phyloP scores from a whole-genome alignment of 2,329 filamentous ascomycete genomes.

The Talaromyces verruculosus region DNA sequence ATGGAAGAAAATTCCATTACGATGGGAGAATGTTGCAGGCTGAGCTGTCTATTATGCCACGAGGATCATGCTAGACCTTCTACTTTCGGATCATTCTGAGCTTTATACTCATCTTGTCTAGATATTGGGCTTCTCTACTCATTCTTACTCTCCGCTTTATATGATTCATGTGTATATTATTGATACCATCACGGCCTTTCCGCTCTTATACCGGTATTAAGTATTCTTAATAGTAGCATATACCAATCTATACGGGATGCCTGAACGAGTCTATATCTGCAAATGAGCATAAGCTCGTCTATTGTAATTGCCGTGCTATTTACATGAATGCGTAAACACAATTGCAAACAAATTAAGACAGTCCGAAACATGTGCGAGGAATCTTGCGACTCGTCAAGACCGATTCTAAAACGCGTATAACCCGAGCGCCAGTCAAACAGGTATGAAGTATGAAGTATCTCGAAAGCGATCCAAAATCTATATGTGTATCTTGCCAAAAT shows the following conservation, averaged over 20 bases:
- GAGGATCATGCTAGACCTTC: neutral
- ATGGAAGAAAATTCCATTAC: slow-evolving; percentile 14
- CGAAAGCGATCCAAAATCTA: slow-evolving; percentile 1
- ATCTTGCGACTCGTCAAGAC: slow-evolving; percentile 1
- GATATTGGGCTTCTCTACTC: neutral
- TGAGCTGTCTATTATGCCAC: neutral
- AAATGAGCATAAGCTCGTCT: neutral
- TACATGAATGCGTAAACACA: slow-evolving; percentile 1
- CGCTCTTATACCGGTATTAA: neutral
- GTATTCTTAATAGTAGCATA: neutral
- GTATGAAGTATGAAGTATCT: neutral
- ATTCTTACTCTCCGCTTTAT: neutral
- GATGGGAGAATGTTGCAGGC: neutral
- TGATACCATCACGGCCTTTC: slow-evolving; percentile 5
- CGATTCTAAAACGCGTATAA: slow-evolving; percentile 11
- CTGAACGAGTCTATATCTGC: neutral
- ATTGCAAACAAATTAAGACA: neutral
- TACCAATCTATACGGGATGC: neutral
- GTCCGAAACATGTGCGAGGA: neutral
- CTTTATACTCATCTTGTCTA: neutral
- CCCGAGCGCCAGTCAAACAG: slow-evolving; percentile 9
- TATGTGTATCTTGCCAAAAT: neutral
- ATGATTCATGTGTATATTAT: neutral
- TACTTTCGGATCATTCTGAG: neutral
- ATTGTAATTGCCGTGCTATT: neutral